A percentile compares a stretch with the other conserved stretches of the same genome.
Conservation (phyloP, 108 stramenopile species). For the Aurantiochytrium sp. region DNA sequence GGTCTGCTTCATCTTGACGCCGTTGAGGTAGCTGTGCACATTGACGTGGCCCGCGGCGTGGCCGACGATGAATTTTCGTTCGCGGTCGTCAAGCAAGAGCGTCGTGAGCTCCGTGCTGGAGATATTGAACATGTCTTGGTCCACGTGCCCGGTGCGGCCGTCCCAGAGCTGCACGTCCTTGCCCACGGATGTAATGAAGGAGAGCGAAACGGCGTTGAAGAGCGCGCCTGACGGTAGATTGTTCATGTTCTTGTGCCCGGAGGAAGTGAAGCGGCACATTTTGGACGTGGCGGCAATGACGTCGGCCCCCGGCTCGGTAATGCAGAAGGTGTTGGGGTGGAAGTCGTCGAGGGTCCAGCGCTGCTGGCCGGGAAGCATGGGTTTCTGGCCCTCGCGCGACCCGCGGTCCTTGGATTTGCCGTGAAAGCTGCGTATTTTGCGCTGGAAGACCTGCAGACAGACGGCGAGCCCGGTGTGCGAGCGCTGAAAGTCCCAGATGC, state of each 20-base stretch:
- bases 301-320: background rate
- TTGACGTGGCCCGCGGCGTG: background rate
- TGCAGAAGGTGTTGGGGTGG: background rate
- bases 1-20: background rate
- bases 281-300: background rate
- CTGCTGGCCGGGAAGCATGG: background rate
- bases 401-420: constrained; percentile 3
- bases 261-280: background rate
- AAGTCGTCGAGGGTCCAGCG: constrained; percentile 10
- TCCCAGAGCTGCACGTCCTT: constrained; percentile 12
- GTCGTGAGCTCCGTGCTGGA: background rate
- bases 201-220: background rate
- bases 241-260: background rate
- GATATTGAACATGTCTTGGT: background rate
- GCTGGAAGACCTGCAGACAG: constrained; percentile 9
- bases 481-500: constrained; percentile 24
- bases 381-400: background rate
- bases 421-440: constrained; percentile 8
- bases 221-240: background rate
- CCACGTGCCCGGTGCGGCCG: background rate
- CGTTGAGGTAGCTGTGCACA: constrained; percentile 18
- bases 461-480: constrained; percentile 8
- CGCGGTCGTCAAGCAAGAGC: background rate
- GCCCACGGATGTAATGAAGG: background rate
- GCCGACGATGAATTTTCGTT: constrained; percentile 7